Percentiles rank a stretch among this genome's conserved stretches.
Evolutionary conservation across 139 green algal genomes (phyloP).

Genomic region (Chlamydomonas urium): DNA sequence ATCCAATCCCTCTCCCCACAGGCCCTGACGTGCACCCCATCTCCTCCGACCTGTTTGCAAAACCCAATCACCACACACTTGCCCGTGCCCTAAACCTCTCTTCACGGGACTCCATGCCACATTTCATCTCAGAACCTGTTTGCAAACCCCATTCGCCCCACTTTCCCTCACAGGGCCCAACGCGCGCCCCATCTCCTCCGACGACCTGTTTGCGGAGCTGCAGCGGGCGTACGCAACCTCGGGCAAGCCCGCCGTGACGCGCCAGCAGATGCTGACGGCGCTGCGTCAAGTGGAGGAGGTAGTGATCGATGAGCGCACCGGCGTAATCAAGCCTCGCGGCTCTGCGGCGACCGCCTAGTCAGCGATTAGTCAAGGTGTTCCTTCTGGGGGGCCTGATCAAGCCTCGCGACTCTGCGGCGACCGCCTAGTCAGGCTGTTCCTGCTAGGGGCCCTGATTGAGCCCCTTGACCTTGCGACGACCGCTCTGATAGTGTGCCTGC

Average conservation of each 20-base stretch:
- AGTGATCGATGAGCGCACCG: slow-evolving; percentile 1
- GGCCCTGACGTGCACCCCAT: neutral
- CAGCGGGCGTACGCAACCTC: neutral
- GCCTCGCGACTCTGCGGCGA: too few species aligned
- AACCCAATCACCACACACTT: neutral
- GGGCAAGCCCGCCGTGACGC: neutral
- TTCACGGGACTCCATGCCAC: neutral
- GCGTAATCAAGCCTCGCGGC: slow-evolving; percentile 1
- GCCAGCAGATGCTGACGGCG: slow-evolving; percentile 1
- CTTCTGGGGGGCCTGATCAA: too few species aligned
- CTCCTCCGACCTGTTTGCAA: neutral
- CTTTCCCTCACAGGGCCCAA: neutral
- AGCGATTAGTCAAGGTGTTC: too few species aligned
- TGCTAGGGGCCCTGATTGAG: too few species aligned
- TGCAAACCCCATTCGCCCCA: too few species aligned
- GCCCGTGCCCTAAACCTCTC: neutral
- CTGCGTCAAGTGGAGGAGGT: neutral
- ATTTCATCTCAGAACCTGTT: neutral
- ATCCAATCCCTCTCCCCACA: too few species aligned
- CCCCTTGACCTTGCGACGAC: too few species aligned
- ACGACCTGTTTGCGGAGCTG: slow-evolving; percentile 6
- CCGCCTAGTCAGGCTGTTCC: too few species aligned
- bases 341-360: too few species aligned
- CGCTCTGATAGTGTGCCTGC: too few species aligned
- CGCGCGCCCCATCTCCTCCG: neutral